Conservation (phyloP, 2,329 filamentous ascomycete species). For the Dactylonectria macrodidyma region DNA sequence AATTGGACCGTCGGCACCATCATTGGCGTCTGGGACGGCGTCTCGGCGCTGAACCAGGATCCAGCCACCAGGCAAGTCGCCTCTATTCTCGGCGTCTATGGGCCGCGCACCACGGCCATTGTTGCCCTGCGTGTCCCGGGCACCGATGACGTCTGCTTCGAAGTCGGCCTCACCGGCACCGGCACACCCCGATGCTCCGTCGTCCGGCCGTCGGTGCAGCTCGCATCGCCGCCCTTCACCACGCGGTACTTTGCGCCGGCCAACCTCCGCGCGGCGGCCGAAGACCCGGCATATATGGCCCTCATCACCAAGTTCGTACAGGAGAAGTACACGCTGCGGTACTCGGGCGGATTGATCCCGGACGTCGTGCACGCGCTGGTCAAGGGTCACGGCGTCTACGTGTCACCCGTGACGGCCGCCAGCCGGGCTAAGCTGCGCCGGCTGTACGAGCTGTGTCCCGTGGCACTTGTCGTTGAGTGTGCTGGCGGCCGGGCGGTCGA, state of each 20-base stretch:
- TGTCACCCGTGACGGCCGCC: constrained; percentile 67
- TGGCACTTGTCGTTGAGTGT: constrained; percentile 74
- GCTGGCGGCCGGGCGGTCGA: constrained; percentile 71
- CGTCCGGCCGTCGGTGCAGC: constrained; percentile 57
- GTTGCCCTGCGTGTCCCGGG: constrained; percentile 67
- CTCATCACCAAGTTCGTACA: constrained; percentile 66
- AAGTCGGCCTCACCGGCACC: constrained; percentile 60
- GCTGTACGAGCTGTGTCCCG: constrained; percentile 71
- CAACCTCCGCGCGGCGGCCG: constrained; percentile 71
- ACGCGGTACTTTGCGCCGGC: constrained; percentile 75
- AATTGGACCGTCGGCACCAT: constrained; percentile 74
- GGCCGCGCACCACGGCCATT: constrained; percentile 69
- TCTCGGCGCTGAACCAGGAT: constrained; percentile 58
- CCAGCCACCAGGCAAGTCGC: constrained; percentile 62
- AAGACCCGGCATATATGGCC: constrained; percentile 63
- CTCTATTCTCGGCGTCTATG: constrained; percentile 67
- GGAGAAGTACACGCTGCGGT: constrained; percentile 72
- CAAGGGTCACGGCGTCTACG: constrained; percentile 74
- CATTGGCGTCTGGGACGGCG: constrained; percentile 71
- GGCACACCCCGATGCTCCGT: constrained; percentile 52
- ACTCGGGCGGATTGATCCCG: constrained; percentile 73
- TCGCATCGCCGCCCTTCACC: constrained; percentile 57
- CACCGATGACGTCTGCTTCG: constrained; percentile 60
- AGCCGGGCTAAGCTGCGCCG: constrained; percentile 71
- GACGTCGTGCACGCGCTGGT: constrained; percentile 72